Percentiles rank a stretch among this genome's conserved stretches.
phyloP scores from a whole-genome alignment of 345 rosid species.

The Streptanthus diversifolius region DNA sequence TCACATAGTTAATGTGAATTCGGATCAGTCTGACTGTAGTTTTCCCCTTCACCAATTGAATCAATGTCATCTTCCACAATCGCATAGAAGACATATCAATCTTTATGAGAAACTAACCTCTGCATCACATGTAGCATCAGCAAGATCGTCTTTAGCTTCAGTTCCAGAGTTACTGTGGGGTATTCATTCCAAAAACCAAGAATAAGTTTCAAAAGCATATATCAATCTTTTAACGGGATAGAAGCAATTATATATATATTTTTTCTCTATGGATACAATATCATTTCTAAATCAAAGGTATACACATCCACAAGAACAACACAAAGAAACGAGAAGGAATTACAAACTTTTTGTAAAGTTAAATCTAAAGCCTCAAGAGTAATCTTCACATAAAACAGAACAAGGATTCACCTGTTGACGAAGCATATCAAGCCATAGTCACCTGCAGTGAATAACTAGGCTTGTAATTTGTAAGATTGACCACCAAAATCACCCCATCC shows the following conservation, averaged over 20 bases:
- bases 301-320: background rate
- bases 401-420: conserved; percentile 70
- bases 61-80: background rate
- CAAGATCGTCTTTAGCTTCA: conserved; percentile 94
- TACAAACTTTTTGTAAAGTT: background rate
- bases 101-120: conserved; percentile 53
- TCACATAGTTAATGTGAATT: conserved; percentile 71
- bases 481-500: too few relatives aligned
- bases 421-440: background rate
- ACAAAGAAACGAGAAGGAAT: background rate
- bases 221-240: background rate
- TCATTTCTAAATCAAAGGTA: background rate
- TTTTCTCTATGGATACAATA: background rate
- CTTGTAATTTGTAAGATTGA: too few relatives aligned
- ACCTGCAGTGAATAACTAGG: too few relatives aligned
- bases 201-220: background rate
- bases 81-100: background rate
- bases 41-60: too few relatives aligned
- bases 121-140: conserved; percentile 89
- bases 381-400: background rate
- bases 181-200: background rate
- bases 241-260: background rate
- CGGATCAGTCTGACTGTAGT: too few relatives aligned
- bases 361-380: background rate
- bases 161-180: conserved; percentile 89